Percentiles rank a stretch among this genome's conserved stretches.
These are phyloP conservation scores for Pseudocercospora musae DNA, from an alignment of 2,329 filamentous ascomycete species.

Conservation along the genomic window DNA sequence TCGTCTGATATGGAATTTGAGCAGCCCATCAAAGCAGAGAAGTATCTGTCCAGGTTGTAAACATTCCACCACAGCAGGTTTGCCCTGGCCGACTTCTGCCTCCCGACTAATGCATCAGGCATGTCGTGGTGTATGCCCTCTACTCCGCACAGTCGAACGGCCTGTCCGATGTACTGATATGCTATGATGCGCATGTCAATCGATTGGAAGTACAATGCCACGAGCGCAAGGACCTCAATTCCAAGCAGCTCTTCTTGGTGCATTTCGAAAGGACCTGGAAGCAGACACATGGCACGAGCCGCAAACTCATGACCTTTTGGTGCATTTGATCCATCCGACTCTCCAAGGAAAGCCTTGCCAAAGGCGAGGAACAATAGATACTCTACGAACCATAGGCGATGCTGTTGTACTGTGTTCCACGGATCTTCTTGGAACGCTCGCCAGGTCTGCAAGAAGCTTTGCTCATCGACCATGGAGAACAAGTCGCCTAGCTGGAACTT, in stretches of 20 bases:
- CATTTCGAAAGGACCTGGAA: conserved; percentile 11
- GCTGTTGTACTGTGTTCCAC: conserved; percentile 26
- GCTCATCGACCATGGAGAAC: conserved; percentile 55
- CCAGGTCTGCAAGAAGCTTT: conserved; percentile 48
- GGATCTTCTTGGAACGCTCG: conserved; percentile 41
- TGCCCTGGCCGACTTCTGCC: conserved; percentile 34
- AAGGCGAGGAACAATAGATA: conserved; percentile 55
- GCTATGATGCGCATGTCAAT: conserved; percentile 18
- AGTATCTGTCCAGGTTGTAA: conserved; percentile 53
- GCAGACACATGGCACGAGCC: not conserved
- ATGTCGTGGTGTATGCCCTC: conserved; percentile 13
- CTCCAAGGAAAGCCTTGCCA: conserved; percentile 49
- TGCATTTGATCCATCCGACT: conserved; percentile 5
- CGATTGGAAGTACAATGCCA: conserved; percentile 16
- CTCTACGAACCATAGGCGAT: conserved; percentile 52
- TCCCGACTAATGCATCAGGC: conserved; percentile 7
- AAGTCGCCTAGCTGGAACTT: conserved; percentile 56
- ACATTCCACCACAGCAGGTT: conserved; percentile 55
- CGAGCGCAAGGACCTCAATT: conserved; percentile 14
- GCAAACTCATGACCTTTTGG: conserved; percentile 37
- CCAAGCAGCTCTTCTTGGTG: conserved; percentile 11
- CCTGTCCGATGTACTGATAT: conserved; percentile 46
- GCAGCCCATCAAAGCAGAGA: conserved; percentile 54
- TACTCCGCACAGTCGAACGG: conserved; percentile 39
- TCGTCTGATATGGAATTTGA: conserved; percentile 51